Evolutionary conservation across 2,329 filamentous ascomycete species (phyloP), one percentile per base, ranked within the genome.

Genomic region (Paecilomyces fulvus): DNA sequence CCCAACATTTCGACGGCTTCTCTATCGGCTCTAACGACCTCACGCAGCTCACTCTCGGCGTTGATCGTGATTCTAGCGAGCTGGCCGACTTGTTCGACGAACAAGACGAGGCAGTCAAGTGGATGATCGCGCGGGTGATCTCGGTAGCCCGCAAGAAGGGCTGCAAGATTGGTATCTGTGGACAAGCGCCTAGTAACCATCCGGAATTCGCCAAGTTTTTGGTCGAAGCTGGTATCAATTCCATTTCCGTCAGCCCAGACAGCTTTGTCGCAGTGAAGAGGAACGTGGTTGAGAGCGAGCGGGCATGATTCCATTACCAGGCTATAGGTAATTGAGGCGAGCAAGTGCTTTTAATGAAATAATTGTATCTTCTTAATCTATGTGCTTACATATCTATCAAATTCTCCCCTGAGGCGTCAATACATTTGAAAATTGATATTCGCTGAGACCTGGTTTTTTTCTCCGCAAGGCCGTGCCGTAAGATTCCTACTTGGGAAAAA

Each of bases 11-110:
- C 59, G 73, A 75, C 46, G 72, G 72, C 1, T 75, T 75, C 59
- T 75, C 71, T 11, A 75, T 75, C 51, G 73, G 73, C 2, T 75
- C 73, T 21, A 74, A 75, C 46, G 72, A 74, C 57, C 59, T 75
- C 55, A 74, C 73, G 2, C 72, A 75, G 63, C 60, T 75, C 55
- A 73, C 68, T 1, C 70, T 75, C 1, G 71, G 73, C 0, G 64
- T 75, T 0, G 73, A 75, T 55, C 70, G 72, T 6, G 72, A 75
- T 52, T 73, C 71, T 1, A 61, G 61, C 9, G 67, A 71, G 61
- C 59, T 75, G 53, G 64, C 68, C 2, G 67, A 65, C n/a, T 52
- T 75, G 23, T 75, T 75, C 56, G 57, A 72, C 49, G 73, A 75
- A 58, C 72, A 73, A 60, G 70, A 74, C 28, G 66, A 71, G 51